A percentile compares a stretch with the other conserved stretches of the same genome.
Conservation (phyloP, 352 stramenopile species). For the Phytopythium kandeliae region DNA sequence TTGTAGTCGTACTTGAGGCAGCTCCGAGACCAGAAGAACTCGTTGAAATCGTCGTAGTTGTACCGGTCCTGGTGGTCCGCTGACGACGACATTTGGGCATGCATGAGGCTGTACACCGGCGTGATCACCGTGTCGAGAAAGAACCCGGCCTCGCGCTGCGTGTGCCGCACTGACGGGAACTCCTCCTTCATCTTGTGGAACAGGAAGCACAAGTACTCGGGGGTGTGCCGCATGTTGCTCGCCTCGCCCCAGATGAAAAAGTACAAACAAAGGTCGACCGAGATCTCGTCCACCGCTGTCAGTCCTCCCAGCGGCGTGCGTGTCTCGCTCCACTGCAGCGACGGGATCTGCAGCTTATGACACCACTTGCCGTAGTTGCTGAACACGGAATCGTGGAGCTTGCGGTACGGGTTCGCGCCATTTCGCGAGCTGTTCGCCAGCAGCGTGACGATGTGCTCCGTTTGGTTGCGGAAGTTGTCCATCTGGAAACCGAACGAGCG, state of each 20-base stretch:
- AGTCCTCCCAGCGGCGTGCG: slow-evolving; percentile 64
- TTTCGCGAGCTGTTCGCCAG: slow-evolving; percentile 90
- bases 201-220: slow-evolving; percentile 97
- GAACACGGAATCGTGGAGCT: slow-evolving; percentile 77
- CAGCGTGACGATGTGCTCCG: slow-evolving; percentile 96
- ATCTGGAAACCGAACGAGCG: slow-evolving; percentile 80
- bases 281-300: slow-evolving; percentile 87
- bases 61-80: slow-evolving; percentile 93
- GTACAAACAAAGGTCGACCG: slow-evolving; percentile 88
- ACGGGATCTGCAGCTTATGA: slow-evolving; percentile 70
- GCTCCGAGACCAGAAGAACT: slow-evolving; percentile 98
- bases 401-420: slow-evolving; percentile 74
- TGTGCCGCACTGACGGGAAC: slow-evolving; percentile 65
- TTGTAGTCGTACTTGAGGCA: slow-evolving; percentile 96
- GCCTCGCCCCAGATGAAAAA: slow-evolving; percentile 99
- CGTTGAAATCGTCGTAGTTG: slow-evolving; percentile 99
- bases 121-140: slow-evolving; percentile 98
- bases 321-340: slow-evolving; percentile 67
- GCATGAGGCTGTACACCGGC: slow-evolving; percentile 90
- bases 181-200: slow-evolving; percentile 95
- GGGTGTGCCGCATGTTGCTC: slow-evolving; percentile 96
- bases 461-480: slow-evolving; percentile 94
- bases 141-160: slow-evolving; percentile 89
- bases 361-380: slow-evolving; percentile 89
- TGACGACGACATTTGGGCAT: slow-evolving; percentile 83